Conservation (phyloP, 139 green algal species). For the Pycnococcus provasolii region DNA sequence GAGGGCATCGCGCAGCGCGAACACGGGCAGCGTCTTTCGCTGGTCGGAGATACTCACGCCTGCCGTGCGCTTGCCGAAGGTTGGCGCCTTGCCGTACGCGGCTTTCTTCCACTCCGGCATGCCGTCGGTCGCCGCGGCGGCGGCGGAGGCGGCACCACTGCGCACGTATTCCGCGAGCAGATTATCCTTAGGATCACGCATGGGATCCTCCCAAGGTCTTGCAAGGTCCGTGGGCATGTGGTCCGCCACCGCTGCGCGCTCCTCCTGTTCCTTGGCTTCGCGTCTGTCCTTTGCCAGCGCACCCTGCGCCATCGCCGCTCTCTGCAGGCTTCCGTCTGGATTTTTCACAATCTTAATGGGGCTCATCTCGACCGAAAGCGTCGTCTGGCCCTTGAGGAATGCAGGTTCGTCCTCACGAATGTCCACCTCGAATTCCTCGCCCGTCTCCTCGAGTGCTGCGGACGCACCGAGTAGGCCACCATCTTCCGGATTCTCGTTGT, state of each 20-base stretch:
- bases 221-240: constrained; percentile 81
- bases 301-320: constrained; percentile 86
- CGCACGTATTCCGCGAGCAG: constrained; percentile 71
- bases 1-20: constrained; percentile 77
- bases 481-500: constrained; percentile 54
- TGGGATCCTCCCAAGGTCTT: constrained; percentile 89
- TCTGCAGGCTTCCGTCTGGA: constrained; percentile 88
- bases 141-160: constrained; percentile 24
- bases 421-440: constrained; percentile 97
- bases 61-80: constrained; percentile 61
- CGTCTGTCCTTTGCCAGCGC: constrained; percentile 90
- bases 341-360: constrained; percentile 99
- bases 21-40: constrained; percentile 88
- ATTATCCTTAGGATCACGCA: constrained; percentile 58
- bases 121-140: constrained; percentile 2
- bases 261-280: constrained; percentile 91
- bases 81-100: constrained; percentile 80
- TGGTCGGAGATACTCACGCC: constrained; percentile 77
- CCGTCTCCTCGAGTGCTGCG: constrained; percentile 44
- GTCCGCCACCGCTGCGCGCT: constrained; percentile 69
- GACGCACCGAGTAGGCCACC: neutral
- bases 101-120: constrained; percentile 49
- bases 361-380: constrained; percentile 54
- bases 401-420: constrained; percentile 89
- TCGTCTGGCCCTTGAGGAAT: constrained; percentile 73